Base-by-base conservation (phyloP, 1,139 yeast genomes). In the Geotrichum macrosporum region DNA sequence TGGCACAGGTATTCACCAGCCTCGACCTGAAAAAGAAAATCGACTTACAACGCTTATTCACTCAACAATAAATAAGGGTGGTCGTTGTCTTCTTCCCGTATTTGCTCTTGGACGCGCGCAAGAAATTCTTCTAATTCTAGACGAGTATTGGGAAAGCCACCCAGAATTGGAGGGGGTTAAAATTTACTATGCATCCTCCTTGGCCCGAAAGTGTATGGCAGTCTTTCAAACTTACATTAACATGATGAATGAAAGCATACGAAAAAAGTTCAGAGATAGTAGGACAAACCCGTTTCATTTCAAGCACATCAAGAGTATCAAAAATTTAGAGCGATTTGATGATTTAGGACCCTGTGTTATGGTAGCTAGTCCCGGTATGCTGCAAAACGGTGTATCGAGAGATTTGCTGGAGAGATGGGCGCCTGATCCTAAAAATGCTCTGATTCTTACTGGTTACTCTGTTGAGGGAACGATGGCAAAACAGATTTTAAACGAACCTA, bases 381-480 rank as follows among this genome's bases (percentile, higher is more conserved):
- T 92, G 44, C 98, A 92, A 63, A 89, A 85, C 59, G 98, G 98
- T 54, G 82, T 89, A 2, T 88, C 96, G 0, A 75, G 99, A 58
- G 94, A 86, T 56, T 72, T 92, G 38, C 72, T 92, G 34, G 99
- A 92, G 62, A 78, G 84, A 63, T 92, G 99, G 99, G 92, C 95
- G 1, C 98, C 98, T 0, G 98, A 92, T 60, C 85, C 94, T 2
- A 84, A 87, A 59, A 92, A 92, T 59, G 74, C 94, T 1, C 81
- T 88, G 24, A 77, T 92, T 30, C 69, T 92, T 64, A 94, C 99
- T 0, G 99, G 99, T 69, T 92, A 92, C 65, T 89, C 97, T 2
- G 96, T 92, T 4, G 99, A 92, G 63, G 98, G 99, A 20, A 92
- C 98, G 1, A 80, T 92, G 88, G 99, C 98, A 0, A 92, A 92